These are phyloP conservation scores for Epichloe typhina DNA, from an alignment of 2,329 filamentous ascomycete genomes.

Conservation along the genomic window DNA sequence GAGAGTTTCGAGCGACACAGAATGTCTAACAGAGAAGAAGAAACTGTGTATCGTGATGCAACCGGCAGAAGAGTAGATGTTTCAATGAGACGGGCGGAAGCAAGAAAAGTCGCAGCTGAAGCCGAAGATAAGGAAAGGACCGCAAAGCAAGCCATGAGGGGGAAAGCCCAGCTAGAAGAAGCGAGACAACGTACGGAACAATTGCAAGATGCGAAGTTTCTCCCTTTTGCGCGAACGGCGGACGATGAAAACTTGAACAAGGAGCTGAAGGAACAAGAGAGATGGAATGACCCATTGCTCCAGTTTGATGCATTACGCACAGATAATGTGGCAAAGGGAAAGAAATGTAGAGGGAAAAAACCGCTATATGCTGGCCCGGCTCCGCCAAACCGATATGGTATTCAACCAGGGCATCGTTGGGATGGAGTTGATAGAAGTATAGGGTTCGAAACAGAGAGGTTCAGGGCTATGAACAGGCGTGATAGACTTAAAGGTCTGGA, in stretches of 20 bases:
- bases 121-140: constrained; percentile 59
- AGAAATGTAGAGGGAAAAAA: constrained; percentile 25
- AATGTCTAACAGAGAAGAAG: constrained; percentile 41
- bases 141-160: constrained; percentile 61
- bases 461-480: constrained; percentile 70
- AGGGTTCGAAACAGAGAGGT: constrained; percentile 87
- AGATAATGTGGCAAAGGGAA: constrained; percentile 18
- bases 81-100: constrained; percentile 78
- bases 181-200: constrained; percentile 50
- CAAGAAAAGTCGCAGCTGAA: constrained; percentile 49
- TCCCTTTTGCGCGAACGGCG: constrained; percentile 65
- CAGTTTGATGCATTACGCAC: constrained; percentile 52
- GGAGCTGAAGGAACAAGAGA: constrained; percentile 58
- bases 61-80: constrained; percentile 90
- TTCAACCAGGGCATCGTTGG: constrained; percentile 85
- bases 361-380: constrained; percentile 68
- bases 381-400: constrained; percentile 86
- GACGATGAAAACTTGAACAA: constrained; percentile 81
- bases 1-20: constrained; percentile 32
- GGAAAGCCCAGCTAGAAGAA: constrained; percentile 70
- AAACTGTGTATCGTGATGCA: constrained; percentile 92
- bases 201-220: constrained; percentile 67
- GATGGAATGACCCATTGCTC: constrained; percentile 93
- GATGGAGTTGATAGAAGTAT: constrained; percentile 92
- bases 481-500: constrained; percentile 67